Evolutionary conservation across 805 yeast genomes (phyloP).

Genomic region (Ogataea neopini): DNA sequence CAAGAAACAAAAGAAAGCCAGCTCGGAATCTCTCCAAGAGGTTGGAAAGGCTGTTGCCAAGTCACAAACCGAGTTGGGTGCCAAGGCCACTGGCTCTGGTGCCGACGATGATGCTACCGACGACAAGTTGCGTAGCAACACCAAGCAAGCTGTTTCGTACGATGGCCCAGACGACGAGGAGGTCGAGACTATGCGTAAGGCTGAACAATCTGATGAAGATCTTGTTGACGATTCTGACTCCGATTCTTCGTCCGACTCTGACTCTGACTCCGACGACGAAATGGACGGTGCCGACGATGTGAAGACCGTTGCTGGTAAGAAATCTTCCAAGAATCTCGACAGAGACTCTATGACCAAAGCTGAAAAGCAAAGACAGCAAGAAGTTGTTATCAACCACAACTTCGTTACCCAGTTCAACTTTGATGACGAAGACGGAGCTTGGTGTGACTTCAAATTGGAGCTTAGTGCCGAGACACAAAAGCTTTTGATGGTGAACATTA

Average conservation of each 20-base stretch:
- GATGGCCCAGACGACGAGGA: constrained; percentile 97
- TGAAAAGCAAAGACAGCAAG: constrained; percentile 85
- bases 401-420: constrained; percentile 80
- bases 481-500: constrained; percentile 93
- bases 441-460: constrained; percentile 91
- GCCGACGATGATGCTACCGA: constrained; percentile 61
- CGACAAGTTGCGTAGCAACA: constrained; percentile 58
- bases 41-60: constrained; percentile 73
- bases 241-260: constrained; percentile 38
- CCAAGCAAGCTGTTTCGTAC: constrained; percentile 86
- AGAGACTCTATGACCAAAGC: constrained; percentile 47
- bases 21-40: constrained; percentile 52
- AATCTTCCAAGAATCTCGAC: constrained; percentile 12
- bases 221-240: constrained; percentile 44
- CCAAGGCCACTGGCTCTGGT: constrained; percentile 30
- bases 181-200: constrained; percentile 82
- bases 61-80: constrained; percentile 46
- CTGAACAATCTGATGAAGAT: constrained; percentile 76
- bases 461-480: constrained; percentile 86
- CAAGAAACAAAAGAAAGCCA: constrained; percentile 68
- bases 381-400: constrained; percentile 70
- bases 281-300: neutral
- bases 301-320: neutral
- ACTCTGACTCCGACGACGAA: constrained; percentile 14
- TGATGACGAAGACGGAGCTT: constrained; percentile 83